Evolutionary conservation across 2,329 filamentous ascomycete species (phyloP).

Genomic region (Rhinocladiella mackenziei): DNA sequence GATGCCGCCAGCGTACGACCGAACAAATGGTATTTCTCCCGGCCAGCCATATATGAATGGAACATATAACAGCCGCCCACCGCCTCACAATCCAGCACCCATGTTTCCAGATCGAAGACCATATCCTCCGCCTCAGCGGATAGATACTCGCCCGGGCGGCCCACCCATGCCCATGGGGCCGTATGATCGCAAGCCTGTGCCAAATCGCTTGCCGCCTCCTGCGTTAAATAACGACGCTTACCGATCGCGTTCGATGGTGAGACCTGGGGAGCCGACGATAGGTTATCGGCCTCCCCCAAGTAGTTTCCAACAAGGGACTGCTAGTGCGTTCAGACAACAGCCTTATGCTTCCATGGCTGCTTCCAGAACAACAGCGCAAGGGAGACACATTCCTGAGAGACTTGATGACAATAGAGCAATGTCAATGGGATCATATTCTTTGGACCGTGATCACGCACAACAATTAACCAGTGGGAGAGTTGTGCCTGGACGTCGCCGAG

Average conservation of each 20-base stretch:
- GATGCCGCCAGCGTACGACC: conserved; percentile 43
- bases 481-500: conserved; percentile 71
- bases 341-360: conserved; percentile 58
- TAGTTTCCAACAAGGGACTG: conserved; percentile 63
- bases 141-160: conserved; percentile 57
- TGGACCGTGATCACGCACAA: conserved; percentile 72
- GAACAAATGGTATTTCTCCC: conserved; percentile 40
- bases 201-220: conserved; percentile 58
- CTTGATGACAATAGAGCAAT: conserved; percentile 92
- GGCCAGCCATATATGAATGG: conserved; percentile 33
- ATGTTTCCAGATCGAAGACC: conserved; percentile 61
- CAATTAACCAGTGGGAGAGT: conserved; percentile 82
- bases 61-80: conserved; percentile 22
- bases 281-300: conserved; percentile 59
- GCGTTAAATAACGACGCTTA: conserved; percentile 81
- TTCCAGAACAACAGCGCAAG: conserved; percentile 81
- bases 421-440: conserved; percentile 82
- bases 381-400: conserved; percentile 83
- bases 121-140: conserved; percentile 68
- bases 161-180: conserved; percentile 36
- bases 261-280: conserved; percentile 65
- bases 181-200: conserved; percentile 58
- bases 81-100: conserved; percentile 55
- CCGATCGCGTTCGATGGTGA: conserved; percentile 88
- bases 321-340: conserved; percentile 73